Conservation (phyloP, 1,284 basidiomycete genomes). For the Trametes versicolor region DNA sequence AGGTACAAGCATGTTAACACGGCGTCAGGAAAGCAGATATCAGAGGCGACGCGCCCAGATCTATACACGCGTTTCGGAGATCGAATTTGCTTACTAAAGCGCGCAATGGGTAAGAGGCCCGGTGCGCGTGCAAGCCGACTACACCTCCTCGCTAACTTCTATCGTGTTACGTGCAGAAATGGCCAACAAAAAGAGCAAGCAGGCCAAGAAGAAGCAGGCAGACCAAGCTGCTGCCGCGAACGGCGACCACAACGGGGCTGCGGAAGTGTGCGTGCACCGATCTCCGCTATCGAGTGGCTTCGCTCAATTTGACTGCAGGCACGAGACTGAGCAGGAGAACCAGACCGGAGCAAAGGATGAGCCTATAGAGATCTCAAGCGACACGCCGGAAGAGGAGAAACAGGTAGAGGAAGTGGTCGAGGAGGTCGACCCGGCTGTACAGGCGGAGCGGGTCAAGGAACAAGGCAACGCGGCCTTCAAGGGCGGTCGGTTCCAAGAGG, state of each 20-base stretch:
- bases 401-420: slow-evolving; percentile 17
- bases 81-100: too few species aligned
- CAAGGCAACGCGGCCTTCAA: slow-evolving; percentile 82
- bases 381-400: slow-evolving; percentile 9
- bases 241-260: slow-evolving; percentile 29
- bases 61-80: too few species aligned
- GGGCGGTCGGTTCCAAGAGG: slow-evolving; percentile 70
- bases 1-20: too few species aligned
- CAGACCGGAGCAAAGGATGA: slow-evolving; percentile 24
- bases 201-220: slow-evolving; percentile 42
- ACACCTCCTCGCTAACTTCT: background rate
- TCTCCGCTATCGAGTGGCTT: slow-evolving; percentile 27
- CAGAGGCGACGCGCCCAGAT: too few species aligned
- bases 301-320: slow-evolving; percentile 21
- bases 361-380: slow-evolving; percentile 24
- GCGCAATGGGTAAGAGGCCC: too few species aligned
- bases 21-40: too few species aligned
- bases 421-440: slow-evolving; percentile 35
- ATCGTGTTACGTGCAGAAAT: slow-evolving; percentile 21
- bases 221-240: slow-evolving; percentile 29
- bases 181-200: slow-evolving; percentile 45
- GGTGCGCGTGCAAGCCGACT: background rate
- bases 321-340: slow-evolving; percentile 32
- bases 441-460: slow-evolving; percentile 75
- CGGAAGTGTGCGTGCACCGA: slow-evolving; percentile 22